Evolutionary conservation across 345 rosid species (phyloP), one percentile per base, ranked within the genome.

Genomic region (Gossypium bickii): DNA sequence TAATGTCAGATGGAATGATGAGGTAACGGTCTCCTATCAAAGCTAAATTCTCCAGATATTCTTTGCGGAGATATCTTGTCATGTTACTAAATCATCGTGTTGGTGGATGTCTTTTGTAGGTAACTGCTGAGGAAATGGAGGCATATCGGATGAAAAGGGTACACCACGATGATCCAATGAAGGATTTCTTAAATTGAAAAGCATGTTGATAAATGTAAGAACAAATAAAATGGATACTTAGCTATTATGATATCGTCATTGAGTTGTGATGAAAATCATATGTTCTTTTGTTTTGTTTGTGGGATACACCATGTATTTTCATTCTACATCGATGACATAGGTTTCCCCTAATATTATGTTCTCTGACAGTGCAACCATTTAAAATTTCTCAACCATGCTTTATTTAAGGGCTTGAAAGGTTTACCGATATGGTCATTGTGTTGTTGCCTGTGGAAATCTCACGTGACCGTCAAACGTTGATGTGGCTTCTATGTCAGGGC

Each of bases 131-230:
- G 74, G 85, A 87, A 7, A 86, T 89, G 90, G 91, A 89, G 73
- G 91, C 90, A 15, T 87, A 86, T 74, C 59, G 88, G 43, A 82
- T 86, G 88, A 87, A 83, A 69, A 89, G 58, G 79, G 16, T 80
- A 4, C 91, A 80, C 62, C 79, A 72, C 1, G 91, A 86, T 48
- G 90, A 86, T 56, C 91, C 90, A 8, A 85, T 89, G 89, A 89
- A 83, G 78, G 82, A 82, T 75, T 80, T 87, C 66, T 63, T 85
- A 47, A 76, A 82, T 70, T 67, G 78, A 73, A 47, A 67, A 15
- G 15, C 25, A 68, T 68, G 55, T 67, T 3, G 17, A 67, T 67
- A 49, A 48, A 48, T 25, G 44, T 68, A 49, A 22, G 8, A 68
- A n/a, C 34, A 24, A 24, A 24, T 8, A 16, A 44, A 20, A 44